phyloP scores from a whole-genome alignment of 2,329 filamentous ascomycete species.

The Fusarium austroafricanum region DNA sequence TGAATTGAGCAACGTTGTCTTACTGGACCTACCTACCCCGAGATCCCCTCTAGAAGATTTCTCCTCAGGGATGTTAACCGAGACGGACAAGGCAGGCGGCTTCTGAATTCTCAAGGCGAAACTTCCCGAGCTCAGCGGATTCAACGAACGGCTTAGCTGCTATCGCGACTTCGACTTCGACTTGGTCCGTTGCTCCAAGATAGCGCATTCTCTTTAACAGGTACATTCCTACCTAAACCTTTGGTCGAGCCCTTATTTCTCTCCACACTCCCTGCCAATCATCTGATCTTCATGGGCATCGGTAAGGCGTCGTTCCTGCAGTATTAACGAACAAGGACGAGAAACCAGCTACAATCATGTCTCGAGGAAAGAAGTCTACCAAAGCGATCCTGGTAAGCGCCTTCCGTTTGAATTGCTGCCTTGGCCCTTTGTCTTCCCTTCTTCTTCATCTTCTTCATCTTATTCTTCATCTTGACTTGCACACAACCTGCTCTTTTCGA shows the following conservation, averaged over 20 bases:
- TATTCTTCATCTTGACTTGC: constrained; percentile 23
- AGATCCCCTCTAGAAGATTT: background rate
- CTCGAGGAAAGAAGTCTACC: constrained; percentile 37
- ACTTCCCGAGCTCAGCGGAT: background rate
- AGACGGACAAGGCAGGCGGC: background rate
- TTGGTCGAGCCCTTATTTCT: background rate
- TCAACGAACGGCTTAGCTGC: too few species aligned
- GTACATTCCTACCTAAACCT: background rate
- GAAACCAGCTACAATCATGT: constrained; percentile 20
- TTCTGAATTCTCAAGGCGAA: background rate
- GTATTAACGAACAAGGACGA: background rate
- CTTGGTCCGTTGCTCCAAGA: background rate
- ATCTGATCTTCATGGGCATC: background rate
- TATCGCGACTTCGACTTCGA: constrained; percentile 24
- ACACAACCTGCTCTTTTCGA: constrained; percentile 42
- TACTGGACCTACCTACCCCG: background rate
- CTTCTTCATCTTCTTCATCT: constrained; percentile 10
- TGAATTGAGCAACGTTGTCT: background rate
- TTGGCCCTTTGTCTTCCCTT: constrained; percentile 35
- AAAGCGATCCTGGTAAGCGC: constrained; percentile 33
- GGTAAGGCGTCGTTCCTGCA: constrained; percentile 1
- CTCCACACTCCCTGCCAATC: background rate
- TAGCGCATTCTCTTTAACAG: constrained; percentile 1
- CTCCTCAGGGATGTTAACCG: background rate
- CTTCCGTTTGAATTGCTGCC: background rate